Evolutionary conservation across 2,329 filamentous ascomycete genomes (phyloP), one percentile per base, ranked within the genome.

Genomic region (Gremmenia infestans): DNA sequence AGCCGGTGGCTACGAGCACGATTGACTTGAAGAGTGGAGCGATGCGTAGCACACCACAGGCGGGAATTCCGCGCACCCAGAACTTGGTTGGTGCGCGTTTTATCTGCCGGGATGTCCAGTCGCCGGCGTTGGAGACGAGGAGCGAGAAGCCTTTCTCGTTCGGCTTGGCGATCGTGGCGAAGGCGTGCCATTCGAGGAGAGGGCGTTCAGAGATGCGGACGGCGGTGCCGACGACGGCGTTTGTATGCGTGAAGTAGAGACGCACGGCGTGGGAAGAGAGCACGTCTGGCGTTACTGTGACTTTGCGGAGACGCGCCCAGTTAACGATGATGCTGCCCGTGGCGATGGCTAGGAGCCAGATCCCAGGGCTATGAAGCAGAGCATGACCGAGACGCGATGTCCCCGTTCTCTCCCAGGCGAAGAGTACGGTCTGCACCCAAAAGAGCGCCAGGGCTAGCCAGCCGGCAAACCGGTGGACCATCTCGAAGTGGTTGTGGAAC

Each of bases 41-140:
- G 55, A 87, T 78, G 63, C 85, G 82, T 65, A 88, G 79, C 36
- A 90, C 84, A 42, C 87, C 87, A 59, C 80, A 83, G 2, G 83
- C 79, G 1, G 87, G 85, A 0, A 85, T 76, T 9, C 87, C 87
- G 46, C 86, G 81, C 5, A 86, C 81, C 83, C 85, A 91, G 47
- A 91, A 72, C 50, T 79, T 72, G 0, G 73, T 78, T 1, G 86
- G 86, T 2, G 82, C 82, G 48, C 78, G 75, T 48, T 77, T 72
- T 71, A 91, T 89, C 54, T 81, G 79, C 35, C 76, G 74, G 23
- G 74, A 74, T 0, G 88, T 91, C 87, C 88, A 91, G 72, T 91
- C 87, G 22, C 88, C 88, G 3, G 86, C 87, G 61, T 85, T 86
- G 53, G 86, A 89, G 28, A 91, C 78, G 32, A 91, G 74, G 32